phyloP scores from a whole-genome alignment of 2,329 filamentous ascomycete genomes.

The Gnomoniopsis smithogilvyi region DNA sequence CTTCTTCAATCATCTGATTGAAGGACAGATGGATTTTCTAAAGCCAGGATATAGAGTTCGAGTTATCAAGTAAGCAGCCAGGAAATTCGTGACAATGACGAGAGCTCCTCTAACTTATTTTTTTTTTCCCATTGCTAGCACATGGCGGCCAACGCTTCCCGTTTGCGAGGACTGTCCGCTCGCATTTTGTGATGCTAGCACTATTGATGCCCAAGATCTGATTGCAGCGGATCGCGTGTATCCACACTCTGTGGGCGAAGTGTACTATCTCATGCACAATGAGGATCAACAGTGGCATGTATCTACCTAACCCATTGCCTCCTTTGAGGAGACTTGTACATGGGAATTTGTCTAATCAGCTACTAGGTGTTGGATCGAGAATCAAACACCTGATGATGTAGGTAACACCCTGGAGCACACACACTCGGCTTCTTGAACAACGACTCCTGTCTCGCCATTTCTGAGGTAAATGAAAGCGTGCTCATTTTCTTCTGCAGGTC shows the following conservation, averaged over 20 bases:
- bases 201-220: neutral
- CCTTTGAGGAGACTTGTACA: neutral
- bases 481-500: neutral
- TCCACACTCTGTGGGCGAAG: neutral
- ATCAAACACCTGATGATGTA: neutral
- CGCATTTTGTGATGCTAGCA: neutral
- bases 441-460: no score
- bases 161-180: neutral
- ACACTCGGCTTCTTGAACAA: no score
- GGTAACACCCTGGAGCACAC: neutral
- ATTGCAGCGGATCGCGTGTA: neutral
- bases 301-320: neutral
- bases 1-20: neutral
- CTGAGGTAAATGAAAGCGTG: no score
- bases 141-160: neutral
- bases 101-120: neutral
- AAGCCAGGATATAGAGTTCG: neutral
- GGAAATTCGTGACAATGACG: neutral
- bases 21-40: neutral
- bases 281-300: neutral
- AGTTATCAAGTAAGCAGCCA: neutral
- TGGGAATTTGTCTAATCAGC: neutral
- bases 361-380: neutral
- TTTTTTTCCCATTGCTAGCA: neutral
- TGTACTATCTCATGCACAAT: neutral